Evolutionary conservation across 805 yeast genomes (phyloP), one percentile per base, ranked within the genome.

Genomic region (Grigorovia yakushimaensis): DNA sequence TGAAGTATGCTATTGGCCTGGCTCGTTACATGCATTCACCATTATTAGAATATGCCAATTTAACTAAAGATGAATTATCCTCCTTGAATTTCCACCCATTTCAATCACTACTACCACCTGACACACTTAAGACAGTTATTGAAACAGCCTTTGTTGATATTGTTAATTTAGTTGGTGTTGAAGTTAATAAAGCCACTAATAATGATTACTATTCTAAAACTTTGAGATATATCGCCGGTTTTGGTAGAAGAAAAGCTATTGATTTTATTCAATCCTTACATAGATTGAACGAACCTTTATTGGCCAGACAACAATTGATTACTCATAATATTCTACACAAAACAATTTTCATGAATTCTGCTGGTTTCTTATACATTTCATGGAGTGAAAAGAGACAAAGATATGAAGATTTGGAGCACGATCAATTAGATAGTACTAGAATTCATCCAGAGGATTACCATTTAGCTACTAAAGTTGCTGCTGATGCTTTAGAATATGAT

Each of bases 381-480:
- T 74, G 80, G 53, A 71, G 79, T 41, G 72, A 81, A 54, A 55
- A 73, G 56, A 56, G 74, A 64, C 60, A 63, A 45, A 58, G 56
- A 39, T 61, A 65, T 49, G 73, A 68, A 50, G 73, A 80, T 49
- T 69, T 78, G n/a, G 79, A 81, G 23, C 76, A 83, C 35, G 97
- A 91, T 59, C 72, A 84, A 40, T 73, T 93, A 55, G 99, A 93
- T 65, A 89, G 93, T 44, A 93, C 98, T 0, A 78, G 98, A 69
- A 88, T 93, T 42, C 99, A 93, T 59, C 98, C 98, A 7, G 98
- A 93, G 66, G 99, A 93, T 68, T 93, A 93, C 64, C 95, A 87
- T 53, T 73, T 93, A 55, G 98, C 97, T 3, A 79, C 93, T 44
- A 93, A 93, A 64, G 93, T 93, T 89, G 98, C 97, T 7, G 93